These are phyloP conservation scores for Ottelia alismoides DNA, from an alignment of 106 monocot species.

Conservation along the genomic window DNA sequence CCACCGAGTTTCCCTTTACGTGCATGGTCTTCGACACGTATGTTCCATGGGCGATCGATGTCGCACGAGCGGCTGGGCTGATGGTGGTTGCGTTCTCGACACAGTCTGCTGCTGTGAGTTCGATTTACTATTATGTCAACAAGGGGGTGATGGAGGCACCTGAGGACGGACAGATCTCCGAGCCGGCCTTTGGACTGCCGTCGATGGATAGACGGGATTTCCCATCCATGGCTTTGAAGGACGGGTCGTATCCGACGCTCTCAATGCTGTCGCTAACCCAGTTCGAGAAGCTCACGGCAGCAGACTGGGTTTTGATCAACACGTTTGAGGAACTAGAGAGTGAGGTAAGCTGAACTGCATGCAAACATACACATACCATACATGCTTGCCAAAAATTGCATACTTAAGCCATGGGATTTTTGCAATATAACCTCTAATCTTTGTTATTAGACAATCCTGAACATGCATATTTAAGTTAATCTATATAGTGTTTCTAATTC, in stretches of 20 bases:
- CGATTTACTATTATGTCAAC: conserved; percentile 22
- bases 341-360: conserved; percentile 6
- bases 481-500: too few relatives aligned
- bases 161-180: neutral
- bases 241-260: conserved; percentile 18
- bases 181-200: conserved; percentile 22
- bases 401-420: too few relatives aligned
- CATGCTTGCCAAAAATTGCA: too few relatives aligned
- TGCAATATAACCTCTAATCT: too few relatives aligned
- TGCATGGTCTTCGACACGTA: conserved; percentile 41
- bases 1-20: conserved; percentile 16
- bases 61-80: conserved; percentile 22
- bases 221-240: conserved; percentile 20
- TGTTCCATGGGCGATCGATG: conserved; percentile 36
- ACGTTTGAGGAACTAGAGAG: conserved; percentile 34
- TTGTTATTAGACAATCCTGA: too few relatives aligned
- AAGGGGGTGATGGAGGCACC: conserved; percentile 15
- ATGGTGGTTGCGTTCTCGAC: conserved; percentile 39
- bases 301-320: conserved; percentile 40
- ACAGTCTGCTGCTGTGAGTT: conserved; percentile 32
- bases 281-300: conserved; percentile 20
- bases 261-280: conserved; percentile 24
- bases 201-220: conserved; percentile 19
- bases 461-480: too few relatives aligned
- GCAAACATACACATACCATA: too few relatives aligned